phyloP scores from a whole-genome alignment of 2,329 filamentous ascomycete species.

The Celoporthe dispersa region DNA sequence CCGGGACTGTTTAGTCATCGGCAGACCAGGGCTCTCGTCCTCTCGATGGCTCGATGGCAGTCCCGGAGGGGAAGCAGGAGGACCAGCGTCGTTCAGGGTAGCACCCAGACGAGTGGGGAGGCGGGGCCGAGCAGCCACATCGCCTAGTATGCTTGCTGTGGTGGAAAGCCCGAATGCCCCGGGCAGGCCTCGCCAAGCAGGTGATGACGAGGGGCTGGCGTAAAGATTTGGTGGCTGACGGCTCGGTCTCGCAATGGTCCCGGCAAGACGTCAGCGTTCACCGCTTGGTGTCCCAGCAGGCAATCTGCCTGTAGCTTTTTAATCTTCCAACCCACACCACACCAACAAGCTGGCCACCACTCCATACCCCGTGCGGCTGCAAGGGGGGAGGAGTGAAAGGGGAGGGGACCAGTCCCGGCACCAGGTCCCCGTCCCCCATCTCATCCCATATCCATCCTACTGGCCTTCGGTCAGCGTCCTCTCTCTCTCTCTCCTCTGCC shows the following conservation, averaged over 20 bases:
- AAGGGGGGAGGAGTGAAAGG: background rate
- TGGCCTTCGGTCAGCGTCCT: background rate
- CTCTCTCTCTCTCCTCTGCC: background rate
- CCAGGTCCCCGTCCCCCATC: background rate
- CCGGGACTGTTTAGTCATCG: constrained; percentile 22
- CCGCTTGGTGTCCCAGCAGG: constrained; percentile 1
- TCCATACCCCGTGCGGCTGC: background rate
- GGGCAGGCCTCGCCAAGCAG: background rate
- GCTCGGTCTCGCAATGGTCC: background rate
- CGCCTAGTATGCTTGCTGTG: background rate
- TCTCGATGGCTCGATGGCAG: constrained; percentile 16
- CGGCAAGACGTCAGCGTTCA: constrained; percentile 2
- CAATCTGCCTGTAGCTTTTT: background rate
- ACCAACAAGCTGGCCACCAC: background rate
- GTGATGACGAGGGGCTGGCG: constrained; percentile 3
- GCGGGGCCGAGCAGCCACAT: constrained; percentile 10
- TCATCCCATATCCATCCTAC: background rate
- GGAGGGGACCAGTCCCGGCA: background rate
- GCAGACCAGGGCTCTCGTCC: constrained; percentile 11
- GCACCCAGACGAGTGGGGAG: constrained; percentile 10
- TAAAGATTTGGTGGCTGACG: background rate
- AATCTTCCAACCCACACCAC: constrained; percentile 5
- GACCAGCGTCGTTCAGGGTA: constrained; percentile 6
- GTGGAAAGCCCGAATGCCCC: constrained; percentile 11
- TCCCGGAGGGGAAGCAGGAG: background rate